Base-by-base conservation (phyloP, 306 rosid genomes). In the Phaseolus lunatus region DNA sequence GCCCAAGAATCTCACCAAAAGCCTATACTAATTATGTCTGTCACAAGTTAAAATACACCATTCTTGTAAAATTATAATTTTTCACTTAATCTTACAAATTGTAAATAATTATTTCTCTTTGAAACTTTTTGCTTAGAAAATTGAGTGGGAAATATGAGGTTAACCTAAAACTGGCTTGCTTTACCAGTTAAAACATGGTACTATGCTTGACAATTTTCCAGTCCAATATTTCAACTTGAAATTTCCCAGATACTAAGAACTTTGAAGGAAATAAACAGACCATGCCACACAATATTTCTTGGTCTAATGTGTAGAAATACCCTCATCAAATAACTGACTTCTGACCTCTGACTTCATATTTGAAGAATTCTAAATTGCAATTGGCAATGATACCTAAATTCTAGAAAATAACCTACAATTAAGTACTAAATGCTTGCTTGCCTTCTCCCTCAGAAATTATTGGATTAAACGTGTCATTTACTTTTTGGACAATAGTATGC, bases 221-320 rank as follows among this genome's bases (percentile, higher is more conserved):
- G 84, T 44, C 78, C 71, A 74, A 76, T 15, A 68, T 81, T 69
- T 61, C 81, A 81, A 74, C 76, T 74, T 45, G 65, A 48, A 45
- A 31, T 33, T 58, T 75, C 72, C 16, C 48, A 58, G 33, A 23
- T 47, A 22, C 5, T 31, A 15, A 19, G 20, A 57, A 31, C 52
- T 79, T 70, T 26, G 19, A 58, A 58, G 66, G 39, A 58, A 13
- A 58, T 4, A 27, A 26, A 13, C 19, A 13, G 66, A 58, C 19
- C n/a, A 50, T 68, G 68, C 48, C 24, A 26, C 45, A 39, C 73
- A 47, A 15, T 5, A 19, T 53, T 33, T 50, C 14, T 59, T 58
- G 65, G 65, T 70, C 72, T 29, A 9, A 10, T 65, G 20, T 45
- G 8, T 70, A 48, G 19, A 48, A 66, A 57, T 57, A 19, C 31